Evolutionary conservation across 306 rosid species (phyloP), one percentile per base, ranked within the genome.

Genomic region (Mimosa pudica): DNA sequence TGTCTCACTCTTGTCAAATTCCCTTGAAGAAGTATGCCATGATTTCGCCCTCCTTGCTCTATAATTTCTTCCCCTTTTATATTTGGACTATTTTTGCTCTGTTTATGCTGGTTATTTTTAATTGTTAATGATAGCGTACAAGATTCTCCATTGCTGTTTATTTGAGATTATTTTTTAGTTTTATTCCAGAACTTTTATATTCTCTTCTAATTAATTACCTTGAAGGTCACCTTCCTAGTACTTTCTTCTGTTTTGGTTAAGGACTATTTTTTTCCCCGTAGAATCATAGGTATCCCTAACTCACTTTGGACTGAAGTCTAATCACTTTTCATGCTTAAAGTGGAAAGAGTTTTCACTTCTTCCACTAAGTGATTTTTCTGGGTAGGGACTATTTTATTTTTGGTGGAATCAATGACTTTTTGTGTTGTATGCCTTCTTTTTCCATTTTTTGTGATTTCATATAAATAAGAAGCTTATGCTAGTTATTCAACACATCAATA

Each of bases 1-100:
- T 10, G 77, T 88, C 61, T 76, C 89, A 5, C 97, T 92, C 71
- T 79, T 90, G 80, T 84, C 89, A 45, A 88, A 77, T 73, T 90
- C 84, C 86, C 87, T 90, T 83, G 69, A 82, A 82, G 83, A 90
- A 90, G 98, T 95, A 85, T 4, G 87, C 38, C 73, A 32, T 63
- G 24, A 65, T 55, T 54, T 16, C 20, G 2, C 62, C 51, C 20
- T 48, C 57, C 33, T 38, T 65, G 51, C 76, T 47, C 30, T 46
- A 64, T 35, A 70, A 74, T 20, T 68, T 79, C 6, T 33, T 17
- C 6, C 76, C 49, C 18, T 72, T 65, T 74, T 42, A 6, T 8
- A 9, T 61, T 57, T 4, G 70, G 79, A 17, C 9, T 46, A 5
- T 45, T 36, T 18, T 38, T 42, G 14, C 8, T 73, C 1, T 67